phyloP scores from a whole-genome alignment of 805 yeast species.

The Starmerella bacillaris region DNA sequence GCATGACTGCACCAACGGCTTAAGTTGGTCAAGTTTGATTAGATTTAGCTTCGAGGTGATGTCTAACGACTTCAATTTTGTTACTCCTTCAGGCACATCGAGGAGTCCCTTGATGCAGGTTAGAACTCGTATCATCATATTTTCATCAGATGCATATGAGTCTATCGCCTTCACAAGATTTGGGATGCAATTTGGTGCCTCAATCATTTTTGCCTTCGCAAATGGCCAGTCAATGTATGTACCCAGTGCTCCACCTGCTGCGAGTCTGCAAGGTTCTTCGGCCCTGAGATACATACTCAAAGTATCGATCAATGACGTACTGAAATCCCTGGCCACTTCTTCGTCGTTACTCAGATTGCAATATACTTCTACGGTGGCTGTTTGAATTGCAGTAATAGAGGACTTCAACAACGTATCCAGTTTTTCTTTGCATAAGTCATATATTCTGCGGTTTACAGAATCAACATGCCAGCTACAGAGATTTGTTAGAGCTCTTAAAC shows the following conservation, averaged over 20 bases:
- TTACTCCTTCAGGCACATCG: background rate
- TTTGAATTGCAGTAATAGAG: constrained; percentile 33
- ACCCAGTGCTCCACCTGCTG: constrained; percentile 28
- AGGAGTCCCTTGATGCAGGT: constrained; percentile 14
- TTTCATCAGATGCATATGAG: constrained; percentile 15
- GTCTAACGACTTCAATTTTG: background rate
- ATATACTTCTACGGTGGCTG: constrained; percentile 44
- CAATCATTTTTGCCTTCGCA: constrained; percentile 19
- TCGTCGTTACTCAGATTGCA: constrained; percentile 31
- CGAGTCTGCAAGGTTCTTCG: constrained; percentile 22
- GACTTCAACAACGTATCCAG: constrained; percentile 22
- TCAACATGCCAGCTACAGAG: constrained; percentile 28
- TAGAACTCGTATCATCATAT: constrained; percentile 19
- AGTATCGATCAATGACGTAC: constrained; percentile 13
- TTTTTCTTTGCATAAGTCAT: background rate
- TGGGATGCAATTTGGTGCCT: constrained; percentile 17
- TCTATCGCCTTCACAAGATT: constrained; percentile 14
- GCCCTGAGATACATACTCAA: constrained; percentile 18
- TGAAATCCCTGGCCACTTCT: background rate
- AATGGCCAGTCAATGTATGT: constrained; percentile 24
- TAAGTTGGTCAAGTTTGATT: no score
- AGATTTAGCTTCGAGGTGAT: background rate
- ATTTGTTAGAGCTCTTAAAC: constrained; percentile 51
- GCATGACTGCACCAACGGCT: no score
- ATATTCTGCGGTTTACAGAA: background rate